Evolutionary conservation across 1,139 yeast genomes (phyloP), one percentile per base, ranked within the genome.

Genomic region (Yamadazyma conglobata): DNA sequence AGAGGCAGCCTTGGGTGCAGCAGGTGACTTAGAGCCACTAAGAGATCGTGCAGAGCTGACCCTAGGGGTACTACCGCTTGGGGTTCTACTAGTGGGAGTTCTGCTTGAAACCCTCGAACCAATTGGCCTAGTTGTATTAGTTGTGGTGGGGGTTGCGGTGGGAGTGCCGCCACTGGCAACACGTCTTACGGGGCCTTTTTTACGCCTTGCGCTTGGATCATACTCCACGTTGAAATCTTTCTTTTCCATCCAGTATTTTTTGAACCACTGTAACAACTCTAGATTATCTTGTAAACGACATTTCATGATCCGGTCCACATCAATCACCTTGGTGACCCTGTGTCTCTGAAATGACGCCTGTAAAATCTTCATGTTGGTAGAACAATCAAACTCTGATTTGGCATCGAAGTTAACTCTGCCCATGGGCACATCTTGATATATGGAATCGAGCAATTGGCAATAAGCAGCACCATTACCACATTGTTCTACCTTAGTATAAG

Each of bases 391-490:
- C 42, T 87, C 95, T 20, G 74, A 65, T 14, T 52, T 52, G 15
- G 75, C 72, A 20, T 78, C 77, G 38, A 78, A 75, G 52, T 81
- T 87, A 38, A 89, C 91, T 44, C 81, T 76, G 32, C 62, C 52
- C 81, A 88, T 75, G 4, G 95, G 91, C 10, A 89, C 70, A 43
- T 86, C 95, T 15, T 83, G 79, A 47, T 71, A 84, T 18, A 91
- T 77, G 15, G 89, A 77, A 56, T 91, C 96, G 66, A 89, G 72
- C 30, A 91, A 71, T 57, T 89, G 96, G 57, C 97, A 88, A 54
- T 85, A 89, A 3, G 87, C 93, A 0, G 95, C 96, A 3, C 99
- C 99, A 3, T 83, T 78, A 12, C 99, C 99, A 52, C 96, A 83
- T 56, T 88, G 91, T 52, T 93, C 98, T 3, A 91, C 83, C 49